Percentiles rank a stretch among this genome's conserved stretches.
Conservation (phyloP, 2,329 filamentous ascomycete species). For the Hirsutella thompsonii region DNA sequence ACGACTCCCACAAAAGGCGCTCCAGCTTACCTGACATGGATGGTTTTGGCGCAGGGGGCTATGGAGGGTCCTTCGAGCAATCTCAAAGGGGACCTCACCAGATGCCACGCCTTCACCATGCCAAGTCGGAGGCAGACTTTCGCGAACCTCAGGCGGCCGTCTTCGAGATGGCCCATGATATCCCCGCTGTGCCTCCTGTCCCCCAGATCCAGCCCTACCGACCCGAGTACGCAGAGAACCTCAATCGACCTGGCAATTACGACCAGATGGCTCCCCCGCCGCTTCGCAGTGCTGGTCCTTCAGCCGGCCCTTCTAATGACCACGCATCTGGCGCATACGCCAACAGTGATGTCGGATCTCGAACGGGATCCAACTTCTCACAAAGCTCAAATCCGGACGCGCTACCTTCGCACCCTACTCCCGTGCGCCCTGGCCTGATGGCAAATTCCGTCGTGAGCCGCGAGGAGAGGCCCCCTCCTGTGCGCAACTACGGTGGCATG, state of each 20-base stretch:
- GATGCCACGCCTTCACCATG: conserved; percentile 41
- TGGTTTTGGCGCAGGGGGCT: conserved; percentile 18
- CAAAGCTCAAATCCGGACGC: conserved; percentile 26
- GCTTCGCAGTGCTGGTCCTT: conserved; percentile 17
- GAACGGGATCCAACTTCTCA: conserved; percentile 13
- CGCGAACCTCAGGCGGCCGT: conserved; percentile 52
- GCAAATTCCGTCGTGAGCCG: conserved; percentile 42
- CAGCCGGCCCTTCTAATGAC: conserved; percentile 6
- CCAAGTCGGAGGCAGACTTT: conserved; percentile 56
- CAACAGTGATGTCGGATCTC: conserved; percentile 1
- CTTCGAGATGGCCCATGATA: conserved; percentile 60
- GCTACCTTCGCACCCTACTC: conserved; percentile 48
- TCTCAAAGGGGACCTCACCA: conserved; percentile 36
- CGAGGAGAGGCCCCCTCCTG: conserved; percentile 43
- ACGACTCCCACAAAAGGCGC: conserved; percentile 14
- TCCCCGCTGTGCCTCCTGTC: conserved; percentile 40
- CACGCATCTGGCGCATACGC: neutral
- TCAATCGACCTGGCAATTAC: conserved; percentile 12
- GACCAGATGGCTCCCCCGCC: conserved; percentile 14
- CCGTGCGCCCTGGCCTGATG: conserved; percentile 50
- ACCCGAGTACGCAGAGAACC: conserved; percentile 10
- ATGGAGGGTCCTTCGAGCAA: conserved; percentile 33
- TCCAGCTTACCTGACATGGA: conserved; percentile 30
- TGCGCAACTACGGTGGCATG: conserved; percentile 40
- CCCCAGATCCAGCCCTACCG: conserved; percentile 19